Base-by-base conservation (phyloP, 1,139 yeast genomes). In the Nakaseomyces bracarensis region DNA sequence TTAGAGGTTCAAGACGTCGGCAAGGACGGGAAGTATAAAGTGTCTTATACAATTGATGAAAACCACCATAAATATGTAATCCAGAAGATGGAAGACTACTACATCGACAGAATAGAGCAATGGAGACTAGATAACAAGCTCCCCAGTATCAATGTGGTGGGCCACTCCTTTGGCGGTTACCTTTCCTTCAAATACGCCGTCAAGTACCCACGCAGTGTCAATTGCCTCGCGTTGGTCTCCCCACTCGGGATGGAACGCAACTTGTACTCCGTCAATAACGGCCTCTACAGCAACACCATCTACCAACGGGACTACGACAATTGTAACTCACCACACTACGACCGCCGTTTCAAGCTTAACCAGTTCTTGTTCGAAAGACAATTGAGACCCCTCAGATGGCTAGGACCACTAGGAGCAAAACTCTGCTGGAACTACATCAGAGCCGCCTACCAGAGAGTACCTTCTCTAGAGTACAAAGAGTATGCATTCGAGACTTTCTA, bases 121-220 rank as follows among this genome's bases (percentile, higher is more conserved):
- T 89, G 96, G 96, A 70, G 96, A 47, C 57, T 58, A 28, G 67
- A 65, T 23, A 70, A 82, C 34, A 67, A 70, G 0, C 61, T 82
- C 34, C 67, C 70, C 8, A 72, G 72, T 46, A 79, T 89, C 54
- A 76, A 82, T 16, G 61, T 89, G 21, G 71, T 89, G 47, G 95
- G 94, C 1, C 97, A 89, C 61, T 86, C 96, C 0, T 75, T 85
- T 54, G 97, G 97, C n/a, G 96, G 95, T 0, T 85, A 86, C 55
- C 64, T 89, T 45, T 79, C 89, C 20, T 72, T 82, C 47, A 77
- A 82, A 3, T 89, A 89, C 59, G 78, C 89, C 7, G 52, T 79
- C 53, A 79, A 78, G 51, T 80, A 84, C 57, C 89, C 94, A 0
- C 67, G 70, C 1, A 68, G 71, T 2, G 71, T 87, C 14, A 65